Base-by-base conservation (phyloP, 75 land plant species). In the Picea glauca region DNA sequence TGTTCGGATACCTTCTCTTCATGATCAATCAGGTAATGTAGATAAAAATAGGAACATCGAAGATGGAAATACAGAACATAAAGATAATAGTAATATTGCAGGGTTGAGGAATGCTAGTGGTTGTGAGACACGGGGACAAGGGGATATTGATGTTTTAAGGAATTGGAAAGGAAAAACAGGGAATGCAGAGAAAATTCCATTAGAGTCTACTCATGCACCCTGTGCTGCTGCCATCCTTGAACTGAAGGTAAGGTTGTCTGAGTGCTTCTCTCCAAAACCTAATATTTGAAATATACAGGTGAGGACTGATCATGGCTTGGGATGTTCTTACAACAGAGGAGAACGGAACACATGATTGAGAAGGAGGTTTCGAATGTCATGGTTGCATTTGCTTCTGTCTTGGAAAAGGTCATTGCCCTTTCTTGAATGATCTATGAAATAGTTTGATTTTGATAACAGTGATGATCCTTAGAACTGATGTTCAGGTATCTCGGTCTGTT, bases 281-380 rank as follows among this genome's bases (percentile, higher is more conserved):
- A 60, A 31, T 32, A 56, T 63, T 70, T n/a, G 13, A 17, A 38
- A 67, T 7, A n/a, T n/a, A 38, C 54, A 70, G 2, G 50, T 70
- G 33, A 15, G 23, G 33, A 38, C 13, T 20, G 46, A 58, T 26
- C 11, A 50, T 50, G 13, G 30, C 58, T 70, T 70, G 73, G 40
- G 4, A 18, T 70, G 73, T 70, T 70, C 40, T 70, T 70, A 40
- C 56, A 43, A 70, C 73, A 70, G 56, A 70, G 73, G 74, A 70
- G 74, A 38, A 70, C 74, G 21, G 56, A 70, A 20, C 80, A 50
- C 8, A 74, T 82, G 58, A 43, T 82, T 33, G 82, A 82, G 26
- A 80, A 82, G 38, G 83, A 79, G 60, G 83, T 75, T 43, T 70
- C 62, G 21, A 79, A 79, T 58, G 82, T 82, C 58, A 80, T 79